Evolutionary conservation across 2,329 filamentous ascomycete species (phyloP), one percentile per base, ranked within the genome.

Genomic region (Cladophialophora bantiana): DNA sequence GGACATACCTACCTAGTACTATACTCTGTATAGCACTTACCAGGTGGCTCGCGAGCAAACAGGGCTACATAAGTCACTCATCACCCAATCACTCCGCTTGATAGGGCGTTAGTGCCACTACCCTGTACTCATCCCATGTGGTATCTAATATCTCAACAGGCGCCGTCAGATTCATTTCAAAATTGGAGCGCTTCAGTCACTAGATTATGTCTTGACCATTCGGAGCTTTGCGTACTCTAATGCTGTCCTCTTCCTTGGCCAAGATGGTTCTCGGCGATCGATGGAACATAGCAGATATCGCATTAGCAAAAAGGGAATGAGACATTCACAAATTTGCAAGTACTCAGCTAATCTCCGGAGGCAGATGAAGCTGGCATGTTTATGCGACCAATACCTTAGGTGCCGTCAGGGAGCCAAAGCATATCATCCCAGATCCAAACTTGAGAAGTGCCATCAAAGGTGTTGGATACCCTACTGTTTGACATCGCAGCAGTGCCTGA

Each of bases 371-470:
- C 18, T 20, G 10, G 12, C 7, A 7, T 13, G 18, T 26, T 50
- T 9, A 18, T 31, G 26, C 20, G 13, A 10, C 34, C 20, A 32
- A 7, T 35, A 20, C 50, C 35, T 63, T 26, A 68, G 20, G 62
- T 57, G 1, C 36, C 55, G 12, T 66, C 67, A 3, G 63, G 67
- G 4, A 66, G 56, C 59, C 62, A 68, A 4, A 68, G 55, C 20
- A 68, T 13, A 45, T 68, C 67, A 36, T 68, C 67, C 67, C 67
- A 68, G 15, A 68, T 68, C 67, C 67, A 68, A 1, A 54, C 67
- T 35, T 68, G 67, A 32, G 59, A 54, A 18, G 67, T 66, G 40
- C 42, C 50, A 35, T 68, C 67, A 54, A 68, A 64, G 2, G 59
- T 62, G 20, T 54, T 62, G 34, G 62, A 20, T 9, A 60, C 40